Evolutionary conservation across 1,139 yeast species (phyloP).

Genomic region (Sugiyamaella paludigena): DNA sequence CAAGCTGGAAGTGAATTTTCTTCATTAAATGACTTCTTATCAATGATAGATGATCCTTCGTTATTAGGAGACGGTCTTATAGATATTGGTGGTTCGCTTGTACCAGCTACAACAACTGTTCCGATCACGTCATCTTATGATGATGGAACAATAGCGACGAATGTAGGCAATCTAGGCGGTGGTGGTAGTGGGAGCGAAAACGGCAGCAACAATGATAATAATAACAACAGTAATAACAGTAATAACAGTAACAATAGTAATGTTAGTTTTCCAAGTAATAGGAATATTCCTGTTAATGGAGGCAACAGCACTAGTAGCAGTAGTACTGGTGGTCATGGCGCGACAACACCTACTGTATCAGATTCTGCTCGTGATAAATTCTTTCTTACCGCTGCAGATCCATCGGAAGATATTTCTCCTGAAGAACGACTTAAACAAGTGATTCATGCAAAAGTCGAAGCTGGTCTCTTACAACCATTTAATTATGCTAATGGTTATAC

Average conservation of each 20-base stretch:
- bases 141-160: not conserved
- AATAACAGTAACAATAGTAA: slow-evolving; percentile 12
- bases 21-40: slow-evolving; percentile 81
- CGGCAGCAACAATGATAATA: slow-evolving; percentile 6
- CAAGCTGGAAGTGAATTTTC: slow-evolving; percentile 93
- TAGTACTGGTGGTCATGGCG: not conserved
- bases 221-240: slow-evolving; percentile 14
- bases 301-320: slow-evolving; percentile 7
- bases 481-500: slow-evolving; percentile 95
- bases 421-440: slow-evolving; percentile 93
- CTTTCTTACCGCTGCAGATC: slow-evolving; percentile 95
- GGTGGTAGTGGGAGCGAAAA: slow-evolving; percentile 1
- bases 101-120: not conserved
- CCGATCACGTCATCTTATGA: not conserved
- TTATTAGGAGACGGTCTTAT: slow-evolving; percentile 18
- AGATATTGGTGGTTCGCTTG: slow-evolving; percentile 7
- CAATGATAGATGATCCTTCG: slow-evolving; percentile 86
- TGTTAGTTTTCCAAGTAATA: slow-evolving; percentile 3
- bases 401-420: slow-evolving; percentile 90
- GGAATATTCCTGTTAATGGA: not conserved
- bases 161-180: slow-evolving; percentile 4
- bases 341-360: slow-evolving; percentile 15
- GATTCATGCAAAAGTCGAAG: slow-evolving; percentile 92
- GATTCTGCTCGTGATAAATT: slow-evolving; percentile 90
- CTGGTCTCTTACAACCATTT: slow-evolving; percentile 89